Evolutionary conservation across 768 basidiomycete species (phyloP).

Genomic region (Kwoniella pini): DNA sequence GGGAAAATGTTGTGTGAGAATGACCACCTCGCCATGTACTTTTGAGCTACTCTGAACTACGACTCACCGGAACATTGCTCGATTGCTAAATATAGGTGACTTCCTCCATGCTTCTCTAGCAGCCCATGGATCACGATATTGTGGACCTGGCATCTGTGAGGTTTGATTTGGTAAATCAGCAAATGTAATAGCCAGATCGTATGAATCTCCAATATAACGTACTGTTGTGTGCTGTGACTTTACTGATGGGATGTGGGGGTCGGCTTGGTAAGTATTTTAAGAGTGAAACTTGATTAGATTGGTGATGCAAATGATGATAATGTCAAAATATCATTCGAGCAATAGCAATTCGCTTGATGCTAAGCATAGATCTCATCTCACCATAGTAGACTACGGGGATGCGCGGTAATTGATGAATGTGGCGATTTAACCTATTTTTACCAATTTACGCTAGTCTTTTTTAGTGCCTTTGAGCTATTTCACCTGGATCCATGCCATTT

Average conservation of each 20-base stretch:
- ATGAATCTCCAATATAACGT: too few species aligned
- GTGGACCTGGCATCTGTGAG: slow-evolving; percentile 44
- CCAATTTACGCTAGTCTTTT: neutral
- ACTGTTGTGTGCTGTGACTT: too few species aligned
- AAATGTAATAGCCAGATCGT: too few species aligned
- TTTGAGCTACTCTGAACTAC: neutral
- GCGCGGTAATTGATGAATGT: slow-evolving; percentile 4
- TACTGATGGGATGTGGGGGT: too few species aligned
- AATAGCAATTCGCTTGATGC: neutral
- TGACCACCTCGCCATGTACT: neutral
- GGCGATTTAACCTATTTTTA: neutral
- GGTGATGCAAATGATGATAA: too few species aligned
- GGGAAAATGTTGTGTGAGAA: neutral
- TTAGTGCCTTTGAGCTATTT: neutral
- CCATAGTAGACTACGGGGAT: neutral
- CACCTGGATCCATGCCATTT: too few species aligned
- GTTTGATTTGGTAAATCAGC: neutral
- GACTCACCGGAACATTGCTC: slow-evolving; percentile 69
- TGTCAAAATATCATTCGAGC: neutral
- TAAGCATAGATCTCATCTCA: neutral
- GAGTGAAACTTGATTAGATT: too few species aligned
- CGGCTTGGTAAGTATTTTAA: too few species aligned
- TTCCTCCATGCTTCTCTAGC: slow-evolving; percentile 91
- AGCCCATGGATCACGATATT: slow-evolving; percentile 90
- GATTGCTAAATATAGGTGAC: slow-evolving; percentile 81